phyloP scores from a whole-genome alignment of 495 filamentous ascomycete genomes.

The Sabuloglossum arenarium region DNA sequence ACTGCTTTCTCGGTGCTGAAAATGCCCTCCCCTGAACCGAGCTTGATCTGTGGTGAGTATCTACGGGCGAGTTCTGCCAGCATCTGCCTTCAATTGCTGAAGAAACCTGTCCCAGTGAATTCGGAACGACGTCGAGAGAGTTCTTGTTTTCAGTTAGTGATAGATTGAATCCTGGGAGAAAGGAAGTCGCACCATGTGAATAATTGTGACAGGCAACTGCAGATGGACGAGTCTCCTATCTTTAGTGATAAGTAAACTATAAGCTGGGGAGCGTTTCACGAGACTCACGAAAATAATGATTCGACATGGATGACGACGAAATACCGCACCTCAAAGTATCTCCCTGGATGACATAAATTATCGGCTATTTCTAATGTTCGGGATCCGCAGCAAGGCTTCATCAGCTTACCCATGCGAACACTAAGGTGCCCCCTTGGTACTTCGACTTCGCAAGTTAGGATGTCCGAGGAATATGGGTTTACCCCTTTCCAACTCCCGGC shows the following conservation, averaged over 20 bases:
- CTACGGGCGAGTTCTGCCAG: not conserved
- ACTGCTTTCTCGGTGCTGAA: conserved; percentile 11
- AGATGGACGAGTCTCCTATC: conserved; percentile 25
- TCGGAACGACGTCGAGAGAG: conserved; percentile 37
- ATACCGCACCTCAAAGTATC: conserved; percentile 30
- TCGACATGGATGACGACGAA: conserved; percentile 27
- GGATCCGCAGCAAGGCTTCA: not conserved
- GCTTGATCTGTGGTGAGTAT: not conserved
- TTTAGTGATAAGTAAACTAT: not conserved
- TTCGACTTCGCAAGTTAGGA: conserved; percentile 29
- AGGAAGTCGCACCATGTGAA: conserved; percentile 25
- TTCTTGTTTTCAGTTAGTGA: conserved; percentile 17
- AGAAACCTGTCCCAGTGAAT: conserved; percentile 33
- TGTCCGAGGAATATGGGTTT: conserved; percentile 21
- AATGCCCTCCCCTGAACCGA: conserved; percentile 12
- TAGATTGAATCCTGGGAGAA: not conserved
- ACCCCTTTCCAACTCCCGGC: conserved; percentile 24
- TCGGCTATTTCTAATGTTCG: not conserved
- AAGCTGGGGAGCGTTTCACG: not conserved
- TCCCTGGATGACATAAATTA: conserved; percentile 3
- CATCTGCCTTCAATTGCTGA: conserved; percentile 31
- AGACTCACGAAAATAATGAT: conserved; percentile 20
- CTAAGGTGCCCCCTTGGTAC: conserved; percentile 29
- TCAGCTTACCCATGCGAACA: conserved; percentile 20
- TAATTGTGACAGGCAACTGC: conserved; percentile 31